phyloP scores from a whole-genome alignment of 2,329 filamentous ascomycete genomes.

The Pseudogymnoascus sp. region DNA sequence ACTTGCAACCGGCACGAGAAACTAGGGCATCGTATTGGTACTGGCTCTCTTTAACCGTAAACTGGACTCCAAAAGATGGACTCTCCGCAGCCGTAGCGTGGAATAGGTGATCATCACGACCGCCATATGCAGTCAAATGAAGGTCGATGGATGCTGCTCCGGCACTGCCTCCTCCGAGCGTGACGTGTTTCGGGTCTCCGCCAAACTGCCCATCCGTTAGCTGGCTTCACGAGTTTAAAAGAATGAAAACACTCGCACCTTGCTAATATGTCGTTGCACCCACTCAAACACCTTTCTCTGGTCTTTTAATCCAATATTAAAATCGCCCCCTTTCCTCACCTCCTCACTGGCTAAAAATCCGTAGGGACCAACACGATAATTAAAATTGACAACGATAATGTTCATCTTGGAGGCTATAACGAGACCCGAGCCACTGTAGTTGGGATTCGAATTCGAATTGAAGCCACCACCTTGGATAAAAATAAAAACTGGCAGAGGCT shows the following conservation, averaged over 20 bases:
- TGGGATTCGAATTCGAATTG: constrained; percentile 39
- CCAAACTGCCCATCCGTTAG: constrained; percentile 46
- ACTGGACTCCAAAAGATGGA: constrained; percentile 43
- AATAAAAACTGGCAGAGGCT: constrained; percentile 54
- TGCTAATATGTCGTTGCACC: constrained; percentile 57
- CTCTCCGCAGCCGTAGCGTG: constrained; percentile 45
- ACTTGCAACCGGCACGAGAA: constrained; percentile 36
- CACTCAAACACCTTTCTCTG: constrained; percentile 63
- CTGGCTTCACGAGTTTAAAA: constrained; percentile 3
- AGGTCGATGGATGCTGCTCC: constrained; percentile 59
- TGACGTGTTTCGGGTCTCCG: constrained; percentile 60
- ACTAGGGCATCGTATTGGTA: constrained; percentile 47
- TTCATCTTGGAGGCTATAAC: constrained; percentile 49
- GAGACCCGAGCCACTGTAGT: constrained; percentile 56
- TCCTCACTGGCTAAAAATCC: constrained; percentile 61
- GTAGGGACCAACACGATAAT: constrained; percentile 68
- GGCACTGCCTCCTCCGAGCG: constrained; percentile 61
- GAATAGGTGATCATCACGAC: constrained; percentile 42
- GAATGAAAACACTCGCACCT: constrained; percentile 26
- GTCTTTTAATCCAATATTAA: constrained; percentile 65
- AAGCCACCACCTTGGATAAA: constrained; percentile 56
- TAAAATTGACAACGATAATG: constrained; percentile 65
- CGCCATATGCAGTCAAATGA: constrained; percentile 51
- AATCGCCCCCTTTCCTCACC: constrained; percentile 39
- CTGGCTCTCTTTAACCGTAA: constrained; percentile 39